These are phyloP conservation scores for Fusarium circinatum DNA, from an alignment of 2,329 filamentous ascomycete genomes.

Conservation along the genomic window DNA sequence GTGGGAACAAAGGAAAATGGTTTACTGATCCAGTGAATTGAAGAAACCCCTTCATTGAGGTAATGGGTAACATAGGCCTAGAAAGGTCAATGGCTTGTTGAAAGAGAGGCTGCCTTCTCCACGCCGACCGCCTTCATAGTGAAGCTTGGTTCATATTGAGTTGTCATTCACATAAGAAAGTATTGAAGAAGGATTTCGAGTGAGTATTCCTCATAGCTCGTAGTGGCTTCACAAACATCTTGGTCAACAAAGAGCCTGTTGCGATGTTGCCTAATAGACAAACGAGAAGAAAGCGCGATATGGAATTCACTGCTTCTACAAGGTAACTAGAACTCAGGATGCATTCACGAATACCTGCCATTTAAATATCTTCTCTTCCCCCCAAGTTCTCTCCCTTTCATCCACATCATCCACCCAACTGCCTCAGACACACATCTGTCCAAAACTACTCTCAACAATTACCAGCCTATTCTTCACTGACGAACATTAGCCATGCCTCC, in stretches of 20 bases:
- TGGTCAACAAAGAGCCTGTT: not conserved
- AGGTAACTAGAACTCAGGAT: not conserved
- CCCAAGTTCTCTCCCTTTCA: not conserved
- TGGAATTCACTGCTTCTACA: accelerated
- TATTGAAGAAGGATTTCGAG: accelerated
- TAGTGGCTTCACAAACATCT: not conserved
- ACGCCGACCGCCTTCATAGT: not conserved
- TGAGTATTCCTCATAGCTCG: not conserved
- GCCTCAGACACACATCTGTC: no score
- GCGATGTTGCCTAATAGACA: not conserved
- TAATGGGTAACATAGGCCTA: no score
- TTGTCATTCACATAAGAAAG: accelerated
- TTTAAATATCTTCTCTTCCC: not conserved
- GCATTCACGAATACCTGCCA: not conserved
- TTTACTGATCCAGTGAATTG: no score
- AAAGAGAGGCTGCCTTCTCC: not conserved
- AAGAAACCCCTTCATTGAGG: no score
- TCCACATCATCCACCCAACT: not conserved
- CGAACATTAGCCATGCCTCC: not conserved
- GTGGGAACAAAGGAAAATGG: no score
- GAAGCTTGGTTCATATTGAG: accelerated
- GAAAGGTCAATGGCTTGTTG: not conserved
- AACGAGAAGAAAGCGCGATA: not conserved
- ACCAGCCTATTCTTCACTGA: not conserved
- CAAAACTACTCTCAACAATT: not conserved